These are phyloP conservation scores for Coniosporium tulheliwenetii DNA, from an alignment of 2,329 filamentous ascomycete species.

Conservation along the genomic window DNA sequence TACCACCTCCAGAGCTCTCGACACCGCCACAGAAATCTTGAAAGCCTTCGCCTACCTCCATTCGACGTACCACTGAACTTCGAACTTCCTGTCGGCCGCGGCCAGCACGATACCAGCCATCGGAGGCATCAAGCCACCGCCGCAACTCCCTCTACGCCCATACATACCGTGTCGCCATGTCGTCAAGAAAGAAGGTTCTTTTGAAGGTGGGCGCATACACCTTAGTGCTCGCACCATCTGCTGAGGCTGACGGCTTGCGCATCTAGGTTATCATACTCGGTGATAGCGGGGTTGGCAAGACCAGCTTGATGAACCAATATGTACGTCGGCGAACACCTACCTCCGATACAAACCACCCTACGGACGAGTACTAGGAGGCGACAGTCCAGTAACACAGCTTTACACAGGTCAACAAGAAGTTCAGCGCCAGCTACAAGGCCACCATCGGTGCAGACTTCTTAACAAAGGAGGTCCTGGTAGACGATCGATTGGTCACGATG, in stretches of 20 bases:
- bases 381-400: conserved; percentile 1
- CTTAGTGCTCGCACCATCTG: not conserved
- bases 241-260: not conserved
- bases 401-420: conserved; percentile 95
- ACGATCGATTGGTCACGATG: conserved; percentile 96
- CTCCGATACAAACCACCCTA: not conserved
- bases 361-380: conserved; percentile 3
- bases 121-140: too few relatives aligned
- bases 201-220: conserved; percentile 13
- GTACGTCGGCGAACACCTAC: conserved; percentile 38
- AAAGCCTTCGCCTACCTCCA: too few relatives aligned
- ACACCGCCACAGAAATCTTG: too few relatives aligned
- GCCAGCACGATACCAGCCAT: too few relatives aligned
- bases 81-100: too few relatives aligned
- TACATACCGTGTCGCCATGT: conserved; percentile 8
- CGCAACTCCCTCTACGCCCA: too few relatives aligned
- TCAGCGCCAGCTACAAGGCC: conserved; percentile 98
- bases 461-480: conserved; percentile 92
- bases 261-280: conserved; percentile 91
- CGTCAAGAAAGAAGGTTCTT: conserved; percentile 22
- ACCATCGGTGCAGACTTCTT: conserved; percentile 98
- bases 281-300: conserved; percentile 98
- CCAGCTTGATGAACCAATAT: conserved; percentile 99
- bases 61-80: too few relatives aligned
- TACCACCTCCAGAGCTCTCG: too few relatives aligned